phyloP scores from a whole-genome alignment of 495 filamentous ascomycete species.

The Hyaloscypha hepaticicola region DNA sequence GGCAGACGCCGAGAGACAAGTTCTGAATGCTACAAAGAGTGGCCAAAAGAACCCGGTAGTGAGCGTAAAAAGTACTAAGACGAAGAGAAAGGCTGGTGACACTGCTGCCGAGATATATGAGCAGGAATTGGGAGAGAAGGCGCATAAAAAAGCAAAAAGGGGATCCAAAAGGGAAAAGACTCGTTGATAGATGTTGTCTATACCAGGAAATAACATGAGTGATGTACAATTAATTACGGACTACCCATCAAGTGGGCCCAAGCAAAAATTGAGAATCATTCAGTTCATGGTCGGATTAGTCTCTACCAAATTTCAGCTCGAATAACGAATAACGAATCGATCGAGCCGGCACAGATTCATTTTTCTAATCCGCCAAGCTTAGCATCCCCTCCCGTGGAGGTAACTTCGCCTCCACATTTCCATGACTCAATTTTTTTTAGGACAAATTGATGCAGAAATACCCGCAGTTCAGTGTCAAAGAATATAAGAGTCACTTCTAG shows the following conservation, averaged over 20 bases:
- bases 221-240: background rate
- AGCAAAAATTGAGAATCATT: no score
- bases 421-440: background rate
- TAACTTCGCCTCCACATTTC: background rate
- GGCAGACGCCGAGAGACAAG: conserved; percentile 81
- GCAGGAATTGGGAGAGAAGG: conserved; percentile 54
- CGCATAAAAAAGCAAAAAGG: conserved; percentile 57
- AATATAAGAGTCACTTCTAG: background rate
- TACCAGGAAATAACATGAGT: background rate
- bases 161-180: conserved; percentile 21
- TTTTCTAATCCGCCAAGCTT: background rate
- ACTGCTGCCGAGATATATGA: conserved; percentile 59
- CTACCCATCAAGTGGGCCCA: background rate
- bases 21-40: conserved; percentile 53
- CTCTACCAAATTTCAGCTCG: background rate
- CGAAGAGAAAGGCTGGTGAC: conserved; percentile 74
- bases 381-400: background rate
- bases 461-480: background rate
- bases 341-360: background rate
- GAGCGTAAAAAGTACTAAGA: conserved; percentile 72
- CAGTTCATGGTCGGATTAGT: no score
- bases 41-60: conserved; percentile 69
- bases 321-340: background rate
- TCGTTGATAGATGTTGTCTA: conserved; percentile 7
- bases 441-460: no score